Base-by-base conservation (phyloP, 2,329 filamentous ascomycete species). In the Penicillium sp. region DNA sequence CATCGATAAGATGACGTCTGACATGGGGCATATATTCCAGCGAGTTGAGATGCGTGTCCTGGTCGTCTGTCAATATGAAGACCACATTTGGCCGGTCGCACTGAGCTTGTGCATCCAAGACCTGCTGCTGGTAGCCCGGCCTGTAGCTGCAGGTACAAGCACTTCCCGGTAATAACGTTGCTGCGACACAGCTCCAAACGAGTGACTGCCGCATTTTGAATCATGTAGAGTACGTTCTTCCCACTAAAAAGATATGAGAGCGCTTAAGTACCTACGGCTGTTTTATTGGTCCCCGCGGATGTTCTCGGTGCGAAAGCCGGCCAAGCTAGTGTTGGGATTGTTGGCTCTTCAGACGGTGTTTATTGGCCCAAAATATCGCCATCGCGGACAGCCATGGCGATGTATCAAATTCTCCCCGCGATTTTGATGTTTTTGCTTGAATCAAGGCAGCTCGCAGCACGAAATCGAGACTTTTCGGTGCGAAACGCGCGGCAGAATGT, bases 61-160 rank as follows among this genome's bases (percentile, higher is more conserved):
- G 86, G 62, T 89, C 86, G 62, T 89, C 86, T 0, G 84, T 86
- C 48, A 89, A 71, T 60, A 89, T 82, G 66, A 89, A 85, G 20
- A 89, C 72, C 38, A 89, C 82, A 58, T 88, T 88, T 0, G 79
- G 74, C 8, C 33, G 33, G 4, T 38, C 33, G 33, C 33, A 38
- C 11, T 38, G 33, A 38, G 8, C 11, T 6, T 14, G 33, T 6
- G 14, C 11, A 38, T 38, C 28, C 33, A 38, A 14, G 33, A 38
- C 33, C 16, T 38, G 33, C 14, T 38, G 33, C 11, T 38, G 33
- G 8, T 38, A 14, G n/a, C n/a, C n/a, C 28, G 28, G 6, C 12
- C 6, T 12, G 28, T 33, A 33, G 6, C 6, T 33, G 28, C 6
- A 33, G 28, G n/a, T n/a, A n/a, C 28, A 33, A 6, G 28, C 6